These are phyloP conservation scores for Streptanthus diversifolius DNA, from an alignment of 345 rosid species.

Conservation along the genomic window DNA sequence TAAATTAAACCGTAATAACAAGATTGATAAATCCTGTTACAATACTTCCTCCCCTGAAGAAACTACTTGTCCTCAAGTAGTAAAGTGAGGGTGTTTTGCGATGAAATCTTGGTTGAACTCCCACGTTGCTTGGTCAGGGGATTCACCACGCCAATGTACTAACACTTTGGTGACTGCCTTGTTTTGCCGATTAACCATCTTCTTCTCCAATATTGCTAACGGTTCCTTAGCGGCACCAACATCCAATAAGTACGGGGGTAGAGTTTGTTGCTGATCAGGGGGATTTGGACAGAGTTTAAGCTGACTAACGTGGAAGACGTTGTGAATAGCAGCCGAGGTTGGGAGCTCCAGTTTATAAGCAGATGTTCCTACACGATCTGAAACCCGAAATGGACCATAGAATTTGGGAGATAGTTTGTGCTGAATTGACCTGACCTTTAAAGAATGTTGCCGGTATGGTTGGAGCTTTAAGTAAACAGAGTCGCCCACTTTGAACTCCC, in stretches of 20 bases:
- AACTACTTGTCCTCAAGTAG: too few species aligned
- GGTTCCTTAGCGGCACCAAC: not conserved
- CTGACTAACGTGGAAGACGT: not conserved
- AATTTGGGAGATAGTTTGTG: not conserved
- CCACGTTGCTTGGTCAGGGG: not conserved
- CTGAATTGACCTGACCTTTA: not conserved
- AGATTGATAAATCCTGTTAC: too few species aligned
- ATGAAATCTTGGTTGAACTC: not conserved
- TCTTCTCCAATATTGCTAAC: not conserved
- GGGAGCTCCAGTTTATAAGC: not conserved
- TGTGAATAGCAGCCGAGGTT: rapidly evolving
- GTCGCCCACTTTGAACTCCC: not conserved
- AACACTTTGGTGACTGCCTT: not conserved
- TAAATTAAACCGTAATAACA: too few species aligned
- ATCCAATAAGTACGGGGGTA: not conserved
- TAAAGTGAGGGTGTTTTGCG: too few species aligned
- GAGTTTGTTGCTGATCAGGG: rapidly evolving
- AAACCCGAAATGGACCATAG: not conserved
- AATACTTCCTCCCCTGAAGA: too few species aligned
- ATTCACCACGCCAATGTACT: not conserved
- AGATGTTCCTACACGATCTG: too few species aligned
- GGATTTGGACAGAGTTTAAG: not conserved
- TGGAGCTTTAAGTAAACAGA: not conserved
- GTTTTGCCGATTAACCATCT: not conserved
- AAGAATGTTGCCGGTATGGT: not conserved